Evolutionary conservation across 306 rosid genomes (phyloP).

Genomic region (Cyamopsis tetragonoloba): DNA sequence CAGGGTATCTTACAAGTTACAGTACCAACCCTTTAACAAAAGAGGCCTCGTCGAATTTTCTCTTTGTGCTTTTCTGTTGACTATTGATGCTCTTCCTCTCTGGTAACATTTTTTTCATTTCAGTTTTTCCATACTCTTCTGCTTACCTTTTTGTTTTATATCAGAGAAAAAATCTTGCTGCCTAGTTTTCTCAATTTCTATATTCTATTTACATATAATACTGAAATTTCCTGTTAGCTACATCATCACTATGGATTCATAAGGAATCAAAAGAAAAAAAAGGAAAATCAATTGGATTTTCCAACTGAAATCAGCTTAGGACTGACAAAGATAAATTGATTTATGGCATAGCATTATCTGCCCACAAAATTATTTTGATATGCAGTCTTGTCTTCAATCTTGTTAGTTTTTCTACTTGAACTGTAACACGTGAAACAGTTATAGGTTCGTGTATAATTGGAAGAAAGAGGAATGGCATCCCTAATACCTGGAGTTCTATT

Average conservation of each 20-base stretch:
- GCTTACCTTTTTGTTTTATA: neutral
- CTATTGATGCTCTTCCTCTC: constrained; percentile 14
- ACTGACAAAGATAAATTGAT: neutral
- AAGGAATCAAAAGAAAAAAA: neutral
- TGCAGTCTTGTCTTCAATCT: neutral
- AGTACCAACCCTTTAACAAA: neutral
- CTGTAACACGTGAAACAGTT: constrained; percentile 10
- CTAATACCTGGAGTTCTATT: constrained; percentile 78
- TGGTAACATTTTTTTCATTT: constrained; percentile 21
- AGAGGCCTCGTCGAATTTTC: neutral
- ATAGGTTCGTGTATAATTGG: neutral
- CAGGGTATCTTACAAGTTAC: constrained; percentile 11
- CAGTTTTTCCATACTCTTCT: neutral
- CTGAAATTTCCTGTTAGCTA: neutral
- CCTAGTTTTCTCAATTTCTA: constrained; percentile 6
- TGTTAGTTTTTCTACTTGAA: neutral
- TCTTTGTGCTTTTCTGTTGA: neutral
- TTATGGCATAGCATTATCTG: neutral
- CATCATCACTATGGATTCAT: neutral
- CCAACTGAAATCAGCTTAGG: neutral
- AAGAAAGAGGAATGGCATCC: constrained; percentile 61
- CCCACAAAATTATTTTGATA: neutral
- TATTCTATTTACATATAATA: neutral
- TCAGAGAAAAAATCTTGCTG: neutral
- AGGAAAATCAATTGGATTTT: neutral